Evolutionary conservation across 495 filamentous ascomycete species (phyloP), one percentile per base, ranked within the genome.

Genomic region (Neurospora sp.): DNA sequence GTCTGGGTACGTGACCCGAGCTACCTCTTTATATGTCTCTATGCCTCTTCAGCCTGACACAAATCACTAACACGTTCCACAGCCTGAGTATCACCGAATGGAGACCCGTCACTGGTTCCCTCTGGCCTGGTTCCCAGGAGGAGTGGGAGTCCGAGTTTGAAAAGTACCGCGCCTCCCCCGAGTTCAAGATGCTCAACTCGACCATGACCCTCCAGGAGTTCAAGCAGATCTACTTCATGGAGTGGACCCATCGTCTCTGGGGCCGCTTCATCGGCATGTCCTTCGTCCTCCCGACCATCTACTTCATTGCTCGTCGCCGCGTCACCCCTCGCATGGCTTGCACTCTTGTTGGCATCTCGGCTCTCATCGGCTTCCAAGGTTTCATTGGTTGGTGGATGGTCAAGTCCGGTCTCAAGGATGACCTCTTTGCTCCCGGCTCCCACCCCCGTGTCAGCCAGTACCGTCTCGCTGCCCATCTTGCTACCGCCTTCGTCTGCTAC

Each of bases 361-460:
- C 86, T 41, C 83, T 98, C 70, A 98, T 99, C 81, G 96, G 93
- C 39, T 96, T 97, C 81, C 96, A 99, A 82, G 96, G 96, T 10
- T 90, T 96, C 76, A 87, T 99, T 66, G 96, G 96, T 11, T 99
- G 96, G 96, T 99, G 95, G 93, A 99, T 99, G 96, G 96, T 99
- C 76, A 97, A 96, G 82, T 94, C 92, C 1, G 96, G 96, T 2
- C 85, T 99, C 72, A 93, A 93, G 76, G 96, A 99, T 79, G 94
- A 98, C 78, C 88, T 98, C 20, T 97, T 98, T 78, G 93, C 92
- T 4, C 91, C 92, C 1, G 96, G 95, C 8, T 90, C 89, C 71
- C 93, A 97, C 81, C 96, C 96, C 0, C 89, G 96, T 71, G 96
- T 99, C 39, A 92, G 89, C 79, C 96, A 99, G 83, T 98, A 98